Conservation (phyloP, 176 grass and related monocot genomes). For the Pontederia crassipes region DNA sequence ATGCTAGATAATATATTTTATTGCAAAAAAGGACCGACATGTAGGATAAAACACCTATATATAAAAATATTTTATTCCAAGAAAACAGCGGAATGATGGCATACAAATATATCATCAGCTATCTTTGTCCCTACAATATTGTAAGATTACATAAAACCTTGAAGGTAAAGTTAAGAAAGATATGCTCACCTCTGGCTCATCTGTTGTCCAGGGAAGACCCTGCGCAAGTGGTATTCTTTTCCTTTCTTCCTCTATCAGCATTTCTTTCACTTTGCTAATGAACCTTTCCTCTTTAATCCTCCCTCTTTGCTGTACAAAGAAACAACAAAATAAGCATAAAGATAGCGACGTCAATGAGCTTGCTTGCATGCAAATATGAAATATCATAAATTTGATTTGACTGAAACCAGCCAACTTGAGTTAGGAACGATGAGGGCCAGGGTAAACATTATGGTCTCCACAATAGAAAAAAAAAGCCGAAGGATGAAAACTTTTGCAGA, state of each 20-base stretch:
- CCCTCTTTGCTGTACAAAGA: conserved; percentile 54
- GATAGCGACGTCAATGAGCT: neutral
- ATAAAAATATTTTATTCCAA: too few species aligned
- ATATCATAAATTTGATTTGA: conserved; percentile 9
- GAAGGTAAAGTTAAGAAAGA: neutral
- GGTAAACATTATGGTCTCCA: too few species aligned
- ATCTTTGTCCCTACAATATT: too few species aligned
- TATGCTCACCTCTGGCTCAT: conserved; percentile 69
- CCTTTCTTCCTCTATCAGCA: conserved; percentile 71
- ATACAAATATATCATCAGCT: too few species aligned
- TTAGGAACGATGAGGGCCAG: too few species aligned
- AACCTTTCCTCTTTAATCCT: conserved; percentile 67
- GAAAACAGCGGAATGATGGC: too few species aligned
- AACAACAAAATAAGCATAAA: neutral
- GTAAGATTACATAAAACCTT: neutral
- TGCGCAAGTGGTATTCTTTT: conserved; percentile 72
- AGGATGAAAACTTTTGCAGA: too few species aligned
- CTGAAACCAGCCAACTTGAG: too few species aligned
- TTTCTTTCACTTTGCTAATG: conserved; percentile 67
- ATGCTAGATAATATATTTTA: too few species aligned
- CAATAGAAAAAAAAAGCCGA: too few species aligned
- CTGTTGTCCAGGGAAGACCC: conserved; percentile 88
- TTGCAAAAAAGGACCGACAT: too few species aligned
- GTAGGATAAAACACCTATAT: too few species aligned
- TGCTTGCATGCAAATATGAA: neutral